phyloP scores from a whole-genome alignment of 495 filamentous ascomycete genomes.

The Lindgomyces ingoldianus region DNA sequence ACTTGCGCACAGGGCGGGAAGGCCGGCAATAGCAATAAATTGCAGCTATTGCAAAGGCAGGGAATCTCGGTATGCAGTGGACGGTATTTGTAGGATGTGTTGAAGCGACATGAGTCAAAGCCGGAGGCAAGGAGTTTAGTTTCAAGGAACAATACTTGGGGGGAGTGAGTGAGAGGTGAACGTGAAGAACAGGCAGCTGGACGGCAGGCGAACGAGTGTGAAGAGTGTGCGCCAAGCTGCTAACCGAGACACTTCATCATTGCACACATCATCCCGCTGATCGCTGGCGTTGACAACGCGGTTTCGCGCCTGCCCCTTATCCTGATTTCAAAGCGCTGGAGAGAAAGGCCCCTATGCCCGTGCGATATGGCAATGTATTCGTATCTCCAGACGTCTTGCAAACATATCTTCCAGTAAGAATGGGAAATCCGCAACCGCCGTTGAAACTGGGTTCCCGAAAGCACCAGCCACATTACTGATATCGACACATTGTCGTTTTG shows the following conservation, averaged over 20 bases:
- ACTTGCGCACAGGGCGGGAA: constrained; percentile 11
- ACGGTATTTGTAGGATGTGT: constrained; percentile 16
- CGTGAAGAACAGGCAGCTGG: neutral
- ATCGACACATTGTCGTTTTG: neutral
- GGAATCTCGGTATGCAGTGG: constrained; percentile 30
- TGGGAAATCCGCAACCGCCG: no score
- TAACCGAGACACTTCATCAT: constrained; percentile 4
- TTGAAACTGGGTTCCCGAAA: no score
- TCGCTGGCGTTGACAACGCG: no score
- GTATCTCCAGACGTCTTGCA: no score
- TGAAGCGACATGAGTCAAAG: constrained; percentile 33
- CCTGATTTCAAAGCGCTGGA: no score
- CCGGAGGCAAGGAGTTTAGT: neutral
- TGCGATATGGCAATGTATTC: no score
- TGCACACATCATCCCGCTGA: neutral
- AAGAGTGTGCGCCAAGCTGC: neutral
- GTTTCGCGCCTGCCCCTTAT: no score
- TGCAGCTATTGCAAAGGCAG: constrained; percentile 20
- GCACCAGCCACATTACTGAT: neutral
- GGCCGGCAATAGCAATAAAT: neutral
- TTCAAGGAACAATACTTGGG: neutral
- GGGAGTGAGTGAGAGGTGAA: neutral
- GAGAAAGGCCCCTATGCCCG: no score
- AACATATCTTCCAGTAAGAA: no score
- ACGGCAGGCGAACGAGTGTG: neutral